Base-by-base conservation (phyloP, 345 rosid species). In the Gossypium thurberi region DNA sequence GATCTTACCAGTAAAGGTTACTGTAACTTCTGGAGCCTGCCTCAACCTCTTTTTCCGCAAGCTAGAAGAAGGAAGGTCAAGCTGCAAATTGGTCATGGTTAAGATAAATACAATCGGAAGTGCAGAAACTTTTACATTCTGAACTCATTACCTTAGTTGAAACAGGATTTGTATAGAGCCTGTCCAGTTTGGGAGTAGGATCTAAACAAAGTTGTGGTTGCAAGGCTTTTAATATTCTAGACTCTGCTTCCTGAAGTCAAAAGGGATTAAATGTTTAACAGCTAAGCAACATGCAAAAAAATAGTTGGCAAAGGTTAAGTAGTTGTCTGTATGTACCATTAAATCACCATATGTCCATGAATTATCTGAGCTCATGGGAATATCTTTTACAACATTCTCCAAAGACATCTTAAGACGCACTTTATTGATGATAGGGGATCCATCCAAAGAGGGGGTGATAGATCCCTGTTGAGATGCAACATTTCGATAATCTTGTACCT, bases 281-380 rank as follows among this genome's bases (percentile, higher is more conserved):
- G 44, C 56, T 61, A 3, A 65, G 59, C 21, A 47, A 59, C 46
- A 67, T 17, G n/a, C 42, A 53, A 15, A 75, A 51, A 56, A 51
- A 65, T 51, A 14, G 52, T 71, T 63, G 60, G 72, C 64, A 59
- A 72, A 17, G 33, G 43, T 71, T 40, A 25, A 58, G 52, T 66
- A 64, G 65, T 58, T 44, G 46, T 10, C 59, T 37, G 8, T 25
- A 40, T 73, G 82, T 83, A 90, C 99, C 98, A 96, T 93, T 78
- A 93, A 83, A 84, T 96, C 97, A 79, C 97, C 97, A 57, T 96
- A 96, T 8, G 91, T 93, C 99, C 99, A 96, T 71, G 98, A 84
- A 74, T 78, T 86, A 82, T 87, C 93, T 17, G 97, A 86, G 71
- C 88, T 83, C 78, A 81, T 67, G 8, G 97, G 96, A 74, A 96